These are phyloP conservation scores for Corylus heterophylla DNA, from an alignment of 306 rosid species.

Conservation along the genomic window DNA sequence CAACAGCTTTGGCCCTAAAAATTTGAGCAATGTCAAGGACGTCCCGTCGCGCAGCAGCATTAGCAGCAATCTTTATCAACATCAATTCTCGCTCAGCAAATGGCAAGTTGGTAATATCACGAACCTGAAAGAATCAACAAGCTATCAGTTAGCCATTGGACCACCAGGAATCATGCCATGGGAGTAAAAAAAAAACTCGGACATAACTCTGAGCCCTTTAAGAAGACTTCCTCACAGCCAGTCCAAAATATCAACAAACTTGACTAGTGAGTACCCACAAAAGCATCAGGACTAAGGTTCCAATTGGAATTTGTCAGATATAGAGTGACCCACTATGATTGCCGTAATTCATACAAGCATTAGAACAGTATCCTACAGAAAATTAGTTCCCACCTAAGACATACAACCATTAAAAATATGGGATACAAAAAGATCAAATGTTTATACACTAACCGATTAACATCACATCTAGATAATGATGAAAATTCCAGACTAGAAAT, in stretches of 20 bases:
- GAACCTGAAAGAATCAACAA: conserved; percentile 47
- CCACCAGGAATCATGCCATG: background rate
- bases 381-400: background rate
- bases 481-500: conserved; percentile 13
- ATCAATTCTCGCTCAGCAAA: conserved; percentile 87
- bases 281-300: background rate
- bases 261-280: background rate
- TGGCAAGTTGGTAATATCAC: conserved; percentile 73
- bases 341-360: background rate
- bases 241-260: background rate
- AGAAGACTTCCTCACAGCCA: background rate
- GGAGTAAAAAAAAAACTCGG: background rate
- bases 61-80: conserved; percentile 78
- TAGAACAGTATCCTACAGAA: conserved; percentile 13
- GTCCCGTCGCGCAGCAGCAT: conserved; percentile 79
- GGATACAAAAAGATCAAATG: conserved; percentile 1
- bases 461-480: conserved; percentile 1
- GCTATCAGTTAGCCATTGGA: conserved; percentile 15
- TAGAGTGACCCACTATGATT: background rate
- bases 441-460: conserved; percentile 13
- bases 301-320: background rate
- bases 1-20: conserved; percentile 80
- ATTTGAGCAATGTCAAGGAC: conserved; percentile 85
- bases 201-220: background rate
- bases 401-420: background rate